Conservation (phyloP, 805 yeast genomes). For the Candida coquimbonensis region DNA sequence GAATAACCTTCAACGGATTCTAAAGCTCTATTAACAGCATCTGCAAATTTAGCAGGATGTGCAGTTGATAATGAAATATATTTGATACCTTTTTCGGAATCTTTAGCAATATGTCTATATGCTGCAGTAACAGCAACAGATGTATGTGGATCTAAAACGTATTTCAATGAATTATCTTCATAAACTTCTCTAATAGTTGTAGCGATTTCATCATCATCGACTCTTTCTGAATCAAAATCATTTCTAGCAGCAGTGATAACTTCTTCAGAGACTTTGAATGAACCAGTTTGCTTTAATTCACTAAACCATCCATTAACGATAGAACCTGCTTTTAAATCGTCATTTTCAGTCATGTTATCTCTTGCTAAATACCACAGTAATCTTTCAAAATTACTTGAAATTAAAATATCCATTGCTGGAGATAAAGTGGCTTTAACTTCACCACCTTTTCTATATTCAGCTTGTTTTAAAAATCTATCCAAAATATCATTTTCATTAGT, state of each 20-base stretch:
- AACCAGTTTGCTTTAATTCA: conserved; percentile 67
- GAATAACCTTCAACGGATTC: conserved; percentile 61
- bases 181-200: conserved; percentile 70
- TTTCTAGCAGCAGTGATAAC: conserved; percentile 60
- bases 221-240: conserved; percentile 74
- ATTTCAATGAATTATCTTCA: conserved; percentile 47
- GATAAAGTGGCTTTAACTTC: conserved; percentile 84
- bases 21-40: conserved; percentile 84
- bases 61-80: conserved; percentile 88
- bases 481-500: conserved; percentile 94
- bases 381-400: conserved; percentile 94
- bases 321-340: conserved; percentile 64
- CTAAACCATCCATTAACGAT: conserved; percentile 70
- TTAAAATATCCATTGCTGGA: conserved; percentile 98
- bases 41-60: conserved; percentile 97
- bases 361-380: conserved; percentile 89
- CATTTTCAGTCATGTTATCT: conserved; percentile 47
- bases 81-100: conserved; percentile 32
- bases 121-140: conserved; percentile 90
- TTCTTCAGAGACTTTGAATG: conserved; percentile 59
- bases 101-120: conserved; percentile 46
- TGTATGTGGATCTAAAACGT: conserved; percentile 93
- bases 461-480: conserved; percentile 85
- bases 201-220: conserved; percentile 72
- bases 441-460: conserved; percentile 69